phyloP scores from a whole-genome alignment of 2,329 filamentous ascomycete genomes.

The Colletotrichum orbiculare region DNA sequence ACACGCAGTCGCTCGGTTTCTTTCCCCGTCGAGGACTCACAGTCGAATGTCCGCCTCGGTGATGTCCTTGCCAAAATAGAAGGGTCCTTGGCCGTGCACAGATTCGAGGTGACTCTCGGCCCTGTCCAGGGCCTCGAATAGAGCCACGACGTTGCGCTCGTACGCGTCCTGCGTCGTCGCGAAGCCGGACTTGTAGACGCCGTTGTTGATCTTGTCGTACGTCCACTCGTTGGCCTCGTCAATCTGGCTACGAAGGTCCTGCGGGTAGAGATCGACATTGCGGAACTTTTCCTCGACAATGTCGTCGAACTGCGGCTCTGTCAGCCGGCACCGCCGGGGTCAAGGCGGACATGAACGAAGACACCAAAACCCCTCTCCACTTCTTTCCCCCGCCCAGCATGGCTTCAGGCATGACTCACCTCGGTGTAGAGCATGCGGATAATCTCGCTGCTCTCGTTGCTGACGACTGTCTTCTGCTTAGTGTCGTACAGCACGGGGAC shows the following conservation, averaged over 20 bases:
- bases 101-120: constrained; percentile 75
- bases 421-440: constrained; percentile 87
- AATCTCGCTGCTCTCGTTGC: constrained; percentile 93
- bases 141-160: constrained; percentile 73
- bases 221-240: constrained; percentile 85
- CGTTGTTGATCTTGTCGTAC: constrained; percentile 79
- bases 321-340: neutral
- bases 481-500: constrained; percentile 90
- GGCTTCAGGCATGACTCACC: constrained; percentile 20
- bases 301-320: constrained; percentile 71
- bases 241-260: constrained; percentile 72
- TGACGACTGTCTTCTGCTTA: constrained; percentile 80
- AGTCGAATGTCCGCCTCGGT: constrained; percentile 88
- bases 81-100: constrained; percentile 60
- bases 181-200: constrained; percentile 82
- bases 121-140: constrained; percentile 83
- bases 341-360: neutral
- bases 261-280: constrained; percentile 74
- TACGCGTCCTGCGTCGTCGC: constrained; percentile 87
- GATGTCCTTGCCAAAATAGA: constrained; percentile 78
- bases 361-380: too few relatives aligned
- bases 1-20: constrained; percentile 23
- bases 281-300: constrained; percentile 70
- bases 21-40: constrained; percentile 45
- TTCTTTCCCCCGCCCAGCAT: too few relatives aligned